Base-by-base conservation (phyloP, 2,329 filamentous ascomycete genomes). In the Ilyonectria sp. region DNA sequence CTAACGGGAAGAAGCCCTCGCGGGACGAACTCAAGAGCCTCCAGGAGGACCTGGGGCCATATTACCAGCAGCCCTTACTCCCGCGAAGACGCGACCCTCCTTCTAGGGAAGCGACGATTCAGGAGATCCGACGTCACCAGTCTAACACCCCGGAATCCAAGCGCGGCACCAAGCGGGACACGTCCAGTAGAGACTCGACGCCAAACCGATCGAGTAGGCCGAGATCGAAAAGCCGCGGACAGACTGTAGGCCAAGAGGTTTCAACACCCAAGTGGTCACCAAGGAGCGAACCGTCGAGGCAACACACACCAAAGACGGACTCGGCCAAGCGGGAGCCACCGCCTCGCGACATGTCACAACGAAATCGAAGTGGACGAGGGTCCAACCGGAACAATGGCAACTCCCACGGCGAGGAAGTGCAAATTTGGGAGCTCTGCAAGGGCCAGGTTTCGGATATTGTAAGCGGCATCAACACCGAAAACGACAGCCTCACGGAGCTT, bases 331-430 rank as follows among this genome's bases (percentile, higher is more conserved):
- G 65, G 31, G 72, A 74, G 63, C 70, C 65, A 35, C 67, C 70
- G 33, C 70, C 61, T 40, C 67, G 69, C 74, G 69, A 72, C 60
- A 85, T 84, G 82, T 83, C 82, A 49, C 82, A 84, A 74, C 79
- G 82, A 67, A 83, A 82, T 67, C 81, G 83, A 61, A 83, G 82
- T 72, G 82, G 81, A 58, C 82, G 83, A 68, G 82, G 82, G 44
- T 82, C 81, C 46, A 82, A 82, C 75, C 80, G 83, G 47, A 84
- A 83, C 75, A 84, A 82, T 54, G 81, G 82, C 29, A 79, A 81
- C 67, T 72, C 78, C 8, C 81, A 83, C 35, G 83, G 83, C 31
- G 83, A 85, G 69, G 83, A 85, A 71, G 80, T 79, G 9, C 78
- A 82, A 53, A 79, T 84, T 6, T 85, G 83, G 83, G 82, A 84